phyloP scores from a whole-genome alignment of 352 stramenopile species.

The Phytophthora tubulina region DNA sequence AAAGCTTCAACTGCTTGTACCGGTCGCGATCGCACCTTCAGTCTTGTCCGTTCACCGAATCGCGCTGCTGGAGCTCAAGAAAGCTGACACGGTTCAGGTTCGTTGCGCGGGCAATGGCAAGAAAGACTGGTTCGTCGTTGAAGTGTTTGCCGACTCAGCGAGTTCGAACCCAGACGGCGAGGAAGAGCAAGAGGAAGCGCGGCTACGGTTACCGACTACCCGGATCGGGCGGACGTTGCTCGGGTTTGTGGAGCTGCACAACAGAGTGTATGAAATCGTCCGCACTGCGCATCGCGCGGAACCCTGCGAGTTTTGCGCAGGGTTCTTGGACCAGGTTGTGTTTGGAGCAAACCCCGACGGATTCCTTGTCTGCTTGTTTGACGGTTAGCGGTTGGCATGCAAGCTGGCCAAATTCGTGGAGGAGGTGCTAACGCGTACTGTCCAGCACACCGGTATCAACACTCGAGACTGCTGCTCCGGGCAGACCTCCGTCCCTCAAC shows the following conservation, averaged over 20 bases:
- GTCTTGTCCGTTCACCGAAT: slow-evolving; percentile 20
- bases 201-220: slow-evolving; percentile 18
- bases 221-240: slow-evolving; percentile 27
- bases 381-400: slow-evolving; percentile 20
- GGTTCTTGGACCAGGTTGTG: slow-evolving; percentile 37
- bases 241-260: slow-evolving; percentile 32
- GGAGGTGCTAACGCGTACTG: slow-evolving; percentile 20
- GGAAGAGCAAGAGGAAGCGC: slow-evolving; percentile 1
- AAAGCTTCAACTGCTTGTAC: slow-evolving; percentile 31
- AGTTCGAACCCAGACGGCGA: neutral
- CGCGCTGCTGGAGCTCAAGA: slow-evolving; percentile 36
- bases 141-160: slow-evolving; percentile 23
- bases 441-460: slow-evolving; percentile 18
- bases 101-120: slow-evolving; percentile 13
- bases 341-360: slow-evolving; percentile 40
- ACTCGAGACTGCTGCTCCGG: slow-evolving; percentile 28
- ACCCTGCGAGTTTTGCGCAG: slow-evolving; percentile 38
- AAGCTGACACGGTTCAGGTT: slow-evolving; percentile 26
- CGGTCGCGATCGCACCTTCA: slow-evolving; percentile 12
- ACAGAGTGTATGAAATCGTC: slow-evolving; percentile 33
- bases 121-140: slow-evolving; percentile 26
- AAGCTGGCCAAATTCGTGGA: slow-evolving; percentile 30
- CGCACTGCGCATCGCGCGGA: slow-evolving; percentile 25
- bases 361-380: slow-evolving; percentile 27
- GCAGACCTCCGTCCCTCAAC: slow-evolving; percentile 33